These are phyloP conservation scores for Heimioporus sp. DNA, from an alignment of 768 basidiomycete species.

Conservation along the genomic window DNA sequence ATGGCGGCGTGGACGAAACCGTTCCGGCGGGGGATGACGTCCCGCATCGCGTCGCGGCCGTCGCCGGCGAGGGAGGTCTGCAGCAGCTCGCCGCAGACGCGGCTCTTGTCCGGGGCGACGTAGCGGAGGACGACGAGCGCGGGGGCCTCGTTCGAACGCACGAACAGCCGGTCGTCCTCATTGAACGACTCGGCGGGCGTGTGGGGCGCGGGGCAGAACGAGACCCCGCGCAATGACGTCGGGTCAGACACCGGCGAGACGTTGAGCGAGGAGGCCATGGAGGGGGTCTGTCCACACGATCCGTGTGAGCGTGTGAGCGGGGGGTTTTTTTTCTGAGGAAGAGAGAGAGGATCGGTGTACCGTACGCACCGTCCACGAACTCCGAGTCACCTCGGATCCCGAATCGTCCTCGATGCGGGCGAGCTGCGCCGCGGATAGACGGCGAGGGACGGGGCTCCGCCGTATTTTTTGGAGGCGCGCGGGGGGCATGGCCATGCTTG, in stretches of 20 bases:
- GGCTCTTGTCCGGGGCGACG: conserved; percentile 20
- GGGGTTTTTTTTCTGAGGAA: no score
- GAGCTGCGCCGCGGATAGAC: no score
- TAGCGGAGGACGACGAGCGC: conserved; percentile 19
- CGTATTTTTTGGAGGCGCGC: conserved; percentile 21
- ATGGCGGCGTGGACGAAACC: conserved; percentile 37
- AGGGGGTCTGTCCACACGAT: conserved; percentile 5
- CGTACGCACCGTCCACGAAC: conserved; percentile 16
- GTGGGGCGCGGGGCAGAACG: conserved; percentile 23
- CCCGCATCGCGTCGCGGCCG: conserved; percentile 17
- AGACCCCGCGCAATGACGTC: conserved; percentile 6
- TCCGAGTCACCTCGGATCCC: conserved; percentile 2
- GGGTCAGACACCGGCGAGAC: not conserved
- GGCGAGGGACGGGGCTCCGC: not conserved
- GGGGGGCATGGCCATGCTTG: not conserved
- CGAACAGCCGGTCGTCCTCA: conserved; percentile 27
- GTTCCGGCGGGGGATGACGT: conserved; percentile 30
- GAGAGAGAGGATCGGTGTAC: no score
- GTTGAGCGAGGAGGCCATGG: not conserved
- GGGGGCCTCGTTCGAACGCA: conserved; percentile 21
- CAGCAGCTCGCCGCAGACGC: conserved; percentile 23
- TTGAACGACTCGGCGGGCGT: conserved; percentile 26
- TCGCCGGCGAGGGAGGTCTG: conserved; percentile 25
- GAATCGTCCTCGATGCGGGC: not conserved
- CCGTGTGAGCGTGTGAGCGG: no score